These are phyloP conservation scores for Biscogniauxia marginata DNA, from an alignment of 2,329 filamentous ascomycete genomes.

Conservation along the genomic window DNA sequence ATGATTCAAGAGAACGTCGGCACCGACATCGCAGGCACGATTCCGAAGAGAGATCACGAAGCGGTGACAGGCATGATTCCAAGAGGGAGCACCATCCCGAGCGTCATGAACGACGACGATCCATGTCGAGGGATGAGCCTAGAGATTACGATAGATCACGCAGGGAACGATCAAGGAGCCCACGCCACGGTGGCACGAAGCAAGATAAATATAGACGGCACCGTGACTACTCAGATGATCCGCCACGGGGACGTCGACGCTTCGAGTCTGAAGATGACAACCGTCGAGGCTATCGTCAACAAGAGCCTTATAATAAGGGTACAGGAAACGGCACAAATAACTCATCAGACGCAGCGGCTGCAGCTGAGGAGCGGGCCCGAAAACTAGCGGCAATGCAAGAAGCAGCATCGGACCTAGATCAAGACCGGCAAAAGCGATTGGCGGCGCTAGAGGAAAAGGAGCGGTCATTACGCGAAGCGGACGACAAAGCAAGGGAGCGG, in stretches of 20 bases:
- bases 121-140: constrained; percentile 17
- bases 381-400: constrained; percentile 73
- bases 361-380: constrained; percentile 56
- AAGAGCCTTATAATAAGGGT: constrained; percentile 15
- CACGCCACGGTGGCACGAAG: constrained; percentile 29
- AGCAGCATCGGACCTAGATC: constrained; percentile 67
- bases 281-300: constrained; percentile 26
- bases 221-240: constrained; percentile 28
- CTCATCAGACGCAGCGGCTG: constrained; percentile 12
- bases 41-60: constrained; percentile 41
- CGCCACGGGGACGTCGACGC: constrained; percentile 20
- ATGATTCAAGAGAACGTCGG: constrained; percentile 38
- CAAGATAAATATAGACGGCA: constrained; percentile 34
- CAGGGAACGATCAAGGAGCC: constrained; percentile 33
- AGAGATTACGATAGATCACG: constrained; percentile 21
- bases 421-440: constrained; percentile 67
- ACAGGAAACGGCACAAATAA: constrained; percentile 14
- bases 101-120: constrained; percentile 20
- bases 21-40: constrained; percentile 45
- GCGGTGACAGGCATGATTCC: constrained; percentile 37
- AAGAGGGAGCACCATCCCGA: constrained; percentile 23
- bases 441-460: constrained; percentile 66
- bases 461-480: constrained; percentile 60
- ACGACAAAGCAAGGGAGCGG: constrained; percentile 61
- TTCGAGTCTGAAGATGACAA: constrained; percentile 23